These are phyloP conservation scores for Komagataella populi DNA, from an alignment of 805 yeast species.

Conservation along the genomic window DNA sequence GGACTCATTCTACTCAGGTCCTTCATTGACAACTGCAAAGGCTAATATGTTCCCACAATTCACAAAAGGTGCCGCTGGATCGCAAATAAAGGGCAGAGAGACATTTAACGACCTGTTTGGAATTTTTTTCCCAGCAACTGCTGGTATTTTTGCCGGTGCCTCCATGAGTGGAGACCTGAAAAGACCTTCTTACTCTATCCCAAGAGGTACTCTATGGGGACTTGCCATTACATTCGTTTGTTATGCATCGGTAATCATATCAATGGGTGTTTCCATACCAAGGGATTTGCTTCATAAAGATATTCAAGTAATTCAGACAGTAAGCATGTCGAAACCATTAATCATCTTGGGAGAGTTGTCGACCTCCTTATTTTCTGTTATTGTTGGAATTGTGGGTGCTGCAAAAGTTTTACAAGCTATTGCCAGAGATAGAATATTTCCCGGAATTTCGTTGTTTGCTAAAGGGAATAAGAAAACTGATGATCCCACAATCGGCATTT, in stretches of 20 bases:
- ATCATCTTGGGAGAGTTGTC: constrained; percentile 84
- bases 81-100: constrained; percentile 46
- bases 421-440: constrained; percentile 79
- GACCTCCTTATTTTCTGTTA: constrained; percentile 82
- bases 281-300: constrained; percentile 65
- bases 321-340: constrained; percentile 52
- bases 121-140: constrained; percentile 94
- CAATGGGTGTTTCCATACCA: constrained; percentile 73
- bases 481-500: constrained; percentile 54
- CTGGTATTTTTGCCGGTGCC: constrained; percentile 98
- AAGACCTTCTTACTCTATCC: constrained; percentile 81
- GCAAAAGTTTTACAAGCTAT: constrained; percentile 86
- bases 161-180: constrained; percentile 92
- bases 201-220: constrained; percentile 88
- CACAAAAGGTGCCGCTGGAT: constrained; percentile 89
- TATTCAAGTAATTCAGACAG: constrained; percentile 75
- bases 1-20: constrained; percentile 50
- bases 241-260: constrained; percentile 67
- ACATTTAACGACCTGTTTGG: constrained; percentile 83
- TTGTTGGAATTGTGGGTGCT: constrained; percentile 94
- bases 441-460: constrained; percentile 56
- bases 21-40: constrained; percentile 49
- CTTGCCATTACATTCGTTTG: constrained; percentile 61
- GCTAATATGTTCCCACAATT: constrained; percentile 68
- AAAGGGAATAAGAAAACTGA: constrained; percentile 26